phyloP scores from a whole-genome alignment of 345 rosid genomes.

The rapeseed (Brassica napus) region DNA sequence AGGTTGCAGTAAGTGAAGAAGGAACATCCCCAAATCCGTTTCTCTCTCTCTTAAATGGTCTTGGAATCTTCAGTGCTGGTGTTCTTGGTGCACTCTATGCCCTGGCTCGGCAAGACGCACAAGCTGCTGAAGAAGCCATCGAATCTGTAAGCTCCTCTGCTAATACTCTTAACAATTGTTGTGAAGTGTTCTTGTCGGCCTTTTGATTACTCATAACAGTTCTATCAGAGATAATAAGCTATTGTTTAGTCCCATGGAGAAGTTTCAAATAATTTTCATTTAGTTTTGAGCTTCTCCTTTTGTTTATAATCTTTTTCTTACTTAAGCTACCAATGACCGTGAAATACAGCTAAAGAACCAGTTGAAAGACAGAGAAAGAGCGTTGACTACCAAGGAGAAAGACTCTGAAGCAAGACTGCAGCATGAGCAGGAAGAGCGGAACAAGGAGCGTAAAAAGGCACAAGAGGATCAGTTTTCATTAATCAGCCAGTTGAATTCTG shows the following conservation, averaged over 20 bases:
- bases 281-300: conserved; percentile 2
- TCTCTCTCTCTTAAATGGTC: conserved; percentile 67
- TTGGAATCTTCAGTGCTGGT: conserved; percentile 72
- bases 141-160: conserved; percentile 65
- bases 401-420: conserved; percentile 57
- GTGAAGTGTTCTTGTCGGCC: background rate
- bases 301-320: background rate
- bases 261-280: background rate
- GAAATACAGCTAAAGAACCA: conserved; percentile 57
- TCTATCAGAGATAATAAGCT: background rate
- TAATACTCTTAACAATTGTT: background rate
- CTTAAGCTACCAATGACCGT: conserved; percentile 1
- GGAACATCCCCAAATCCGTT: conserved; percentile 56
- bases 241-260: background rate
- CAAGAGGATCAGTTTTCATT: conserved; percentile 63
- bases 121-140: conserved; percentile 51
- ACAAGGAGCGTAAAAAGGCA: conserved; percentile 49
- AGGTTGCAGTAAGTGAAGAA: conserved; percentile 48
- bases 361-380: conserved; percentile 70
- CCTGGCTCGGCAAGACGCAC: conserved; percentile 62
- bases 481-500: conserved; percentile 58
- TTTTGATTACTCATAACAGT: background rate
- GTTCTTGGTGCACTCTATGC: conserved; percentile 89
- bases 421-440: conserved; percentile 63
- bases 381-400: conserved; percentile 53